These are phyloP conservation scores for Vitis vinifera DNA, from an alignment of 164 flowering plant species.

Conservation along the genomic window DNA sequence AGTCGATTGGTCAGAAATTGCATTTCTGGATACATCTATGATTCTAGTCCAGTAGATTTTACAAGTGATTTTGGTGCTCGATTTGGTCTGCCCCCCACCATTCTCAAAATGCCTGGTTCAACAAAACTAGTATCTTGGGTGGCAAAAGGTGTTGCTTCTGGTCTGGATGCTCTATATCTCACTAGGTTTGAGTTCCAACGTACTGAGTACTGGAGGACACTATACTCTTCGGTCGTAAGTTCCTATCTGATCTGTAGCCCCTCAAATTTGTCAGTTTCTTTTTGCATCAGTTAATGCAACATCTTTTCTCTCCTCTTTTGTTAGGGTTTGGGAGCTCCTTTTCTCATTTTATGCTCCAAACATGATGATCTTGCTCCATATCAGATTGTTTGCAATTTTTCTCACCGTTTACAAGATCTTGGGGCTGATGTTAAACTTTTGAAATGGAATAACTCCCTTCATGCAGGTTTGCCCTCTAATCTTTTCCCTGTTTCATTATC, in stretches of 20 bases:
- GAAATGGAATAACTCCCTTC: conserved; percentile 48
- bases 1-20: conserved; percentile 45
- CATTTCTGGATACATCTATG: conserved; percentile 58
- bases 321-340: conserved; percentile 59
- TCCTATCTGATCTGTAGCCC: background rate
- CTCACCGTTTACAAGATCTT: conserved; percentile 36
- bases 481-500: background rate
- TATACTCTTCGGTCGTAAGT: conserved; percentile 62
- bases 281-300: background rate
- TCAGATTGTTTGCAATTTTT: conserved; percentile 39
- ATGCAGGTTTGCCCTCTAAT: conserved; percentile 42
- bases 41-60: conserved; percentile 64
- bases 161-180: conserved; percentile 56
- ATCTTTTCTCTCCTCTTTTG: conserved; percentile 1
- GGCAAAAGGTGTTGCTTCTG: conserved; percentile 51
- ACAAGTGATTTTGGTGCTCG: conserved; percentile 51
- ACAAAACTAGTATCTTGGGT: conserved; percentile 53
- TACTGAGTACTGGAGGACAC: conserved; percentile 53
- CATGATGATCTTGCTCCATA: conserved; percentile 53
- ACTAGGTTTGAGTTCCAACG: conserved; percentile 58
- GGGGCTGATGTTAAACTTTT: conserved; percentile 54
- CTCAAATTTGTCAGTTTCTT: background rate
- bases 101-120: conserved; percentile 53
- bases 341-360: conserved; percentile 56
- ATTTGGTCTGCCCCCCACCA: conserved; percentile 42